Percentiles rank a stretch among this genome's conserved stretches.
Evolutionary conservation across 73 alveolate genomes (phyloP).

Genomic region (Paramecium pentaurelia): DNA sequence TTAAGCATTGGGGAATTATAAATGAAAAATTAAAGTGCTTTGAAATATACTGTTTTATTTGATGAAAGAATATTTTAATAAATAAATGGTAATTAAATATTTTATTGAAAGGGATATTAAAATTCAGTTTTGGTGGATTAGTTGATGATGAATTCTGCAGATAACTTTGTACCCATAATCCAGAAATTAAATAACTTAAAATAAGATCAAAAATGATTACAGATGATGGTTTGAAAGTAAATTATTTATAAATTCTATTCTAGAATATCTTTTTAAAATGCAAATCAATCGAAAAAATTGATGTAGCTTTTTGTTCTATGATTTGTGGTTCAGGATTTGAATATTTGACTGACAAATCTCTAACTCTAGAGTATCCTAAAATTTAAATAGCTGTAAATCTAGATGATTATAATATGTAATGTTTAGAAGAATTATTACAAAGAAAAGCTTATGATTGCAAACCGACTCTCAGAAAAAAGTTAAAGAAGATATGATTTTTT

Average conservation of each 20-base stretch:
- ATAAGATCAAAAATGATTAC: conserved; percentile 4
- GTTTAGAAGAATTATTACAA: background rate
- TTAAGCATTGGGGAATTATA: background rate
- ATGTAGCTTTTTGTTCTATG: conserved; percentile 25
- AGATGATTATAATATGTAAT: background rate
- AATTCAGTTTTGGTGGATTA: background rate
- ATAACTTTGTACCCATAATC: background rate
- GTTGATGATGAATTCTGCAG: background rate
- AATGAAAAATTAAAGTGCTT: background rate
- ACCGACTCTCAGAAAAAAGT: background rate
- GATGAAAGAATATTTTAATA: background rate
- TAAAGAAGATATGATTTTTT: background rate
- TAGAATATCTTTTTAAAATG: background rate
- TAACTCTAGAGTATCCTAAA: background rate
- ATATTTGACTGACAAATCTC: background rate
- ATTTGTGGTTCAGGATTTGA: background rate
- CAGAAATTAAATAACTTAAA: background rate
- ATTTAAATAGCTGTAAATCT: background rate
- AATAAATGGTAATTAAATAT: background rate
- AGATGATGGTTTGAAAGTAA: conserved; percentile 27
- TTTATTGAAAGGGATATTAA: background rate
- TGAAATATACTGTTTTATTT: background rate
- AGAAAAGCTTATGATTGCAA: conserved; percentile 2
- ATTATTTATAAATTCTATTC: background rate
- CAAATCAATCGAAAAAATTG: background rate